phyloP scores from a whole-genome alignment of 805 yeast genomes.

The Ogataea allantospora region DNA sequence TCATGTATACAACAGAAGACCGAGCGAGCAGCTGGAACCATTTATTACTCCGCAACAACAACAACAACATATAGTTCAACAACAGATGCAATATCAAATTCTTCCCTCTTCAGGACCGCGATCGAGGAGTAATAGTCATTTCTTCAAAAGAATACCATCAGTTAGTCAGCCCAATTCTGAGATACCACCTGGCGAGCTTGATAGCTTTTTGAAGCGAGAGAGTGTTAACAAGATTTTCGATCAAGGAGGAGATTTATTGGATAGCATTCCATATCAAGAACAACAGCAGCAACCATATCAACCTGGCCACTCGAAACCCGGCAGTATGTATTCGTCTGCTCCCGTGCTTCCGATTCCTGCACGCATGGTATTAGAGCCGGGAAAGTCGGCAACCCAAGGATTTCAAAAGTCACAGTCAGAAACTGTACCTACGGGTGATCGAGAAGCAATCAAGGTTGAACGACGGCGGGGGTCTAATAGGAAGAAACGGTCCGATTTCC shows the following conservation, averaged over 20 bases:
- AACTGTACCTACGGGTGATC: constrained; percentile 1
- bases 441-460: neutral
- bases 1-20: constrained; percentile 37
- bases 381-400: constrained; percentile 1
- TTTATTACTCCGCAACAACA: constrained; percentile 35
- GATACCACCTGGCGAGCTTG: constrained; percentile 33
- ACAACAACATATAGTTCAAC: constrained; percentile 17
- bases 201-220: constrained; percentile 36
- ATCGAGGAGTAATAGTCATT: constrained; percentile 31
- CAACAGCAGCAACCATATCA: constrained; percentile 26
- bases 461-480: neutral
- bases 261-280: constrained; percentile 25
- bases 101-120: constrained; percentile 16
- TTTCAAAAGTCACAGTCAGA: neutral
- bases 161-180: constrained; percentile 29
- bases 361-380: constrained; percentile 14
- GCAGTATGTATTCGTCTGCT: constrained; percentile 23
- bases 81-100: constrained; percentile 13
- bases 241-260: constrained; percentile 27
- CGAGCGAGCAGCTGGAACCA: constrained; percentile 51
- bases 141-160: constrained; percentile 32
- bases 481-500: neutral
- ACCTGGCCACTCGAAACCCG: constrained; percentile 18
- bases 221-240: constrained; percentile 31
- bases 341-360: constrained; percentile 25